Conservation (phyloP, 805 yeast genomes). For the Danielozyma ontarioensis region DNA sequence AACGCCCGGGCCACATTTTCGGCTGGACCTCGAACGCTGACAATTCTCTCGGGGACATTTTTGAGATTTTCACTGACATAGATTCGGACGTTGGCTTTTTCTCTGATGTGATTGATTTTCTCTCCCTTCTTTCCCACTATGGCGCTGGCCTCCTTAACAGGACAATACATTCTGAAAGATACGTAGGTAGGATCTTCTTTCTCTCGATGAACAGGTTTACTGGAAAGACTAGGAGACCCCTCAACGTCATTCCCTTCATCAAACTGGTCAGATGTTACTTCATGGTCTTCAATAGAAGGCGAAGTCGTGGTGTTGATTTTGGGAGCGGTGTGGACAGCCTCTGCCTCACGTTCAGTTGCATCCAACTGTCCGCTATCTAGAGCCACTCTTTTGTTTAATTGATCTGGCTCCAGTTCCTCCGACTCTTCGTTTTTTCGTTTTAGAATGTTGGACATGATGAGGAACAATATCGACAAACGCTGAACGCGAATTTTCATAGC, state of each 20-base stretch:
- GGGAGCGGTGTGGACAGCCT: constrained; percentile 39
- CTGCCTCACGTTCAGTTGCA: constrained; percentile 36
- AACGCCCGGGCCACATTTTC: constrained; percentile 79
- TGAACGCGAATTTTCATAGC: too few species aligned
- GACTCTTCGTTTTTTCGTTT: constrained; percentile 68
- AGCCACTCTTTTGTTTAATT: constrained; percentile 62
- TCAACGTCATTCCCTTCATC: background rate
- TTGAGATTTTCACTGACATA: constrained; percentile 69
- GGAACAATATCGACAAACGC: too few species aligned
- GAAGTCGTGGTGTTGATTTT: constrained; percentile 12
- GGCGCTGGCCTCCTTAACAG: constrained; percentile 68
- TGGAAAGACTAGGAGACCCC: background rate
- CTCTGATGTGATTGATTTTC: constrained; percentile 58
- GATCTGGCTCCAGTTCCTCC: constrained; percentile 38
- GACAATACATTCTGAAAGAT: constrained; percentile 68
- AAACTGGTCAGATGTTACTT: too few species aligned
- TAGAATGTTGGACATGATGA: constrained; percentile 27
- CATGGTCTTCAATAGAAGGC: background rate
- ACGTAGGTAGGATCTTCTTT: constrained; percentile 55
- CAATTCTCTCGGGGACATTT: constrained; percentile 69
- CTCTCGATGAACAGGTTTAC: constrained; percentile 36
- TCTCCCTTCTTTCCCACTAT: constrained; percentile 83
- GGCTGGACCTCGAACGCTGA: constrained; percentile 68
- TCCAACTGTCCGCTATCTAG: constrained; percentile 57
- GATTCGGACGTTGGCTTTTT: constrained; percentile 56